Evolutionary conservation across 139 green algal species (phyloP).

Genomic region (Raphidocelis subcapitata): DNA sequence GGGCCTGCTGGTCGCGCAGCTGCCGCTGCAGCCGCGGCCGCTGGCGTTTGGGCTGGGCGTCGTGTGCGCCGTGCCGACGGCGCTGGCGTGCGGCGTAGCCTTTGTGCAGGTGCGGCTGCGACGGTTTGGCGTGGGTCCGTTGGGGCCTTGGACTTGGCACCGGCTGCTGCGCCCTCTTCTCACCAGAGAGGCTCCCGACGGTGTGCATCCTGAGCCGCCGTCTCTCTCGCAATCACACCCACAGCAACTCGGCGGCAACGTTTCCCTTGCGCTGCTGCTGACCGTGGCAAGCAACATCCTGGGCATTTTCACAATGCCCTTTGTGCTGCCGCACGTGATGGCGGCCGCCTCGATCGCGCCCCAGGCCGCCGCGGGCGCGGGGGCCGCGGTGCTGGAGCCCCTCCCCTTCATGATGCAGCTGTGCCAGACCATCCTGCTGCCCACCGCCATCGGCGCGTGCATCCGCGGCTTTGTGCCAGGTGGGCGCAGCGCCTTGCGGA

Average conservation of each 20-base stretch:
- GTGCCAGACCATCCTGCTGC: constrained; percentile 37
- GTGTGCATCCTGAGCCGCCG: too few relatives aligned
- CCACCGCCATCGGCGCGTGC: constrained; percentile 48
- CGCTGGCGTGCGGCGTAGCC: constrained; percentile 68
- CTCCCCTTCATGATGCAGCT: constrained; percentile 10
- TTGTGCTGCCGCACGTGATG: constrained; percentile 53
- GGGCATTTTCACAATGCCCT: constrained; percentile 69
- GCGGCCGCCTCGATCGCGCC: not conserved
- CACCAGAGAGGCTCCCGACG: too few relatives aligned
- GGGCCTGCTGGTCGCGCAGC: constrained; percentile 22
- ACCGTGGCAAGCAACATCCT: constrained; percentile 74
- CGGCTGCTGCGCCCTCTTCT: too few relatives aligned
- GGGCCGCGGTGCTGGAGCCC: not conserved
- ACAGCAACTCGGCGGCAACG: constrained; percentile 61
- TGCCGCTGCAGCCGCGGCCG: constrained; percentile 44
- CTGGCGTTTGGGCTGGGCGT: constrained; percentile 64
- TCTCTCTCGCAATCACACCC: not conserved
- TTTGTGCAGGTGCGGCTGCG: constrained; percentile 44
- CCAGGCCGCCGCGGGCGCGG: not conserved
- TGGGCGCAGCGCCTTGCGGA: not conserved
- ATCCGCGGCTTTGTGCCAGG: constrained; percentile 40
- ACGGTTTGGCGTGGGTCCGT: too few relatives aligned
- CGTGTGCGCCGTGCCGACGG: constrained; percentile 76
- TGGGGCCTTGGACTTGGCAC: too few relatives aligned
- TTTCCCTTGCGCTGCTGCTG: constrained; percentile 73